Evolutionary conservation across 495 filamentous ascomycete genomes (phyloP).

Genomic region (Oleoguttula mirabilis): DNA sequence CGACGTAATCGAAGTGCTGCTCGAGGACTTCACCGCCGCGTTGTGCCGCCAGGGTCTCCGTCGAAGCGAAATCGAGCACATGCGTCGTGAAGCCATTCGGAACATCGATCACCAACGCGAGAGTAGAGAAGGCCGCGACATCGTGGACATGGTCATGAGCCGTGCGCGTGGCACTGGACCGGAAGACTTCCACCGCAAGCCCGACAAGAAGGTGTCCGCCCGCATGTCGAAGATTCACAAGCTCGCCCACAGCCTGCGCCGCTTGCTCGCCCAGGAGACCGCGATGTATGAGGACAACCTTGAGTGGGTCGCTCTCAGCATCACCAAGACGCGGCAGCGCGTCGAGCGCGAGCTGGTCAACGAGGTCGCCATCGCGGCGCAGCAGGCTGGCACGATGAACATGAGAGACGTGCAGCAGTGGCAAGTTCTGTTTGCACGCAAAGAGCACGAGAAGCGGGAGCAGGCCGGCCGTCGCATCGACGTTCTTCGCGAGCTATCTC

Average conservation of each 20-base stretch:
- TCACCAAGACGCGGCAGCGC: background rate
- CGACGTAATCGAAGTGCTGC: too few relatives aligned
- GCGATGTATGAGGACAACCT: background rate
- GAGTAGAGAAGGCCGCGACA: background rate
- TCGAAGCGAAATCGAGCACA: too few relatives aligned
- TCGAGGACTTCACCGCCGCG: too few relatives aligned
- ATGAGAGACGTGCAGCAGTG: background rate
- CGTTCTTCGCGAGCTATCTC: too few relatives aligned
- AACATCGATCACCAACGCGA: background rate
- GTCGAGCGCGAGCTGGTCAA: background rate
- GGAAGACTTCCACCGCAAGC: background rate
- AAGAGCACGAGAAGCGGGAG: background rate
- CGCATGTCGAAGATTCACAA: background rate
- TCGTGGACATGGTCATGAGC: background rate
- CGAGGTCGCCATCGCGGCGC: background rate
- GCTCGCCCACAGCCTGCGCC: background rate
- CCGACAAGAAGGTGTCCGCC: background rate
- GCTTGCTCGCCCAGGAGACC: background rate
- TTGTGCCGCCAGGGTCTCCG: too few relatives aligned
- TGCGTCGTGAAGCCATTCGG: background rate
- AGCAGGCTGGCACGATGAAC: background rate
- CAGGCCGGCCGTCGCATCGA: too few relatives aligned
- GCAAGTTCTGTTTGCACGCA: background rate
- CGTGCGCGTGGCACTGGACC: background rate
- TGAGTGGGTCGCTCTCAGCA: background rate